These are phyloP conservation scores for Ceratobasidium sp. DNA, from an alignment of 1,284 basidiomycete genomes.

Conservation along the genomic window DNA sequence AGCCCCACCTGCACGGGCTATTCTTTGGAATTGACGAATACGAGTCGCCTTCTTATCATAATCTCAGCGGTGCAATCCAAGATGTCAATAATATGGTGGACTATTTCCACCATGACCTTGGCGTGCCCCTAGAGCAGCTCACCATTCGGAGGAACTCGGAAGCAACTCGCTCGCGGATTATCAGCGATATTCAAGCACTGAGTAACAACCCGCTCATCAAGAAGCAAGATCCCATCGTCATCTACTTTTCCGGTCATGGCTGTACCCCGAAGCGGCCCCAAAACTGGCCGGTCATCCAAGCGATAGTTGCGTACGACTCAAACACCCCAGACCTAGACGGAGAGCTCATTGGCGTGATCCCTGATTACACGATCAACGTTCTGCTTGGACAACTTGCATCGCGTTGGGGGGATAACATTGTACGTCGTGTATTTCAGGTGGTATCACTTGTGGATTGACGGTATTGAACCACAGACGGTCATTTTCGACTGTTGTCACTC, in stretches of 20 bases:
- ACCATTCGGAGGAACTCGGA: background rate
- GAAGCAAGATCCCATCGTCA: background rate
- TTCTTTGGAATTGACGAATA: conserved; percentile 21
- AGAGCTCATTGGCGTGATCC: background rate
- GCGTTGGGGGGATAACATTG: conserved; percentile 5
- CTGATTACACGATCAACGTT: background rate
- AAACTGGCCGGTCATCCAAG: background rate
- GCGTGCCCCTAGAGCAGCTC: conserved; percentile 1
- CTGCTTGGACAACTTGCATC: background rate
- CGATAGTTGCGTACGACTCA: background rate
- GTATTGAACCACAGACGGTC: background rate
- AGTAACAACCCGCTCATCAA: background rate
- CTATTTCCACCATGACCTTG: background rate
- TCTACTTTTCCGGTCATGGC: conserved; percentile 22
- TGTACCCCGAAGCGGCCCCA: background rate
- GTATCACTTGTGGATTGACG: too few species aligned
- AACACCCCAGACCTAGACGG: background rate
- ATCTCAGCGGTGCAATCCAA: background rate
- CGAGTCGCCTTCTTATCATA: background rate
- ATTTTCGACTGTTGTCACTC: conserved; percentile 35
- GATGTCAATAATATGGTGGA: background rate
- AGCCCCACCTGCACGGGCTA: background rate
- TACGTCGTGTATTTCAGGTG: background rate
- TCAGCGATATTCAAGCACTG: background rate
- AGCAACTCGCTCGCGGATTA: conserved; percentile 2